A percentile compares a stretch with the other conserved stretches of the same genome.
Conservation (phyloP, 306 rosid genomes). For the Prunus mume region DNA sequence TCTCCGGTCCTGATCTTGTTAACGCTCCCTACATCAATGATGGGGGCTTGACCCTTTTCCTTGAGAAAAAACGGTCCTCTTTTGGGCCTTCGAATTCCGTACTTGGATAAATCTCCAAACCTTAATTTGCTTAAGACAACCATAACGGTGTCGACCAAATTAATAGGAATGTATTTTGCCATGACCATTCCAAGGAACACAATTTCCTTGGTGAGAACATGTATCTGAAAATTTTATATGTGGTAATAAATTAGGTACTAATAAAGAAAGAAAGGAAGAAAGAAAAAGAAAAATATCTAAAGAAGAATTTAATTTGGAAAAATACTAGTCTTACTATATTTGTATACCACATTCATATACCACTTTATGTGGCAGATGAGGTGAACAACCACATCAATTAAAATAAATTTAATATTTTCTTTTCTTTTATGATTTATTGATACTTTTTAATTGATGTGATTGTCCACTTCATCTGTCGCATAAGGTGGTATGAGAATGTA, state of each 20-base stretch:
- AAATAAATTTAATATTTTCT: no score
- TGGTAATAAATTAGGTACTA: background rate
- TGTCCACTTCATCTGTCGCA: no score
- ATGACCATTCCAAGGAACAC: constrained; percentile 49
- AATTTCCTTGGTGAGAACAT: constrained; percentile 45
- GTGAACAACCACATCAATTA: no score
- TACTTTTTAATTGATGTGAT: no score
- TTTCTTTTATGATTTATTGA: no score
- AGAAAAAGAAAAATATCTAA: background rate
- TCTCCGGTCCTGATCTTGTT: constrained; percentile 33
- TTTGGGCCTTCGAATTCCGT: constrained; percentile 45
- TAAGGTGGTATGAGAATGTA: no score
- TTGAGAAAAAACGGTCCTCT: constrained; percentile 56
- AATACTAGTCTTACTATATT: no score
- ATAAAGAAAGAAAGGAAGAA: no score
- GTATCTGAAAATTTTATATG: constrained; percentile 31
- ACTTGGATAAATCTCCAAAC: constrained; percentile 42
- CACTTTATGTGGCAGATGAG: no score
- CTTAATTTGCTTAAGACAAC: constrained; percentile 26
- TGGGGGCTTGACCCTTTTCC: constrained; percentile 45
- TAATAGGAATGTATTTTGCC: constrained; percentile 29
- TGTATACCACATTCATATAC: no score
- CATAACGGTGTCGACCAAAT: constrained; percentile 36
- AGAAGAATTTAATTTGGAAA: background rate
- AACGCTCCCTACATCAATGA: constrained; percentile 63